Evolutionary conservation across 768 basidiomycete genomes (phyloP).

Genomic region (Rhizopogon sp.): DNA sequence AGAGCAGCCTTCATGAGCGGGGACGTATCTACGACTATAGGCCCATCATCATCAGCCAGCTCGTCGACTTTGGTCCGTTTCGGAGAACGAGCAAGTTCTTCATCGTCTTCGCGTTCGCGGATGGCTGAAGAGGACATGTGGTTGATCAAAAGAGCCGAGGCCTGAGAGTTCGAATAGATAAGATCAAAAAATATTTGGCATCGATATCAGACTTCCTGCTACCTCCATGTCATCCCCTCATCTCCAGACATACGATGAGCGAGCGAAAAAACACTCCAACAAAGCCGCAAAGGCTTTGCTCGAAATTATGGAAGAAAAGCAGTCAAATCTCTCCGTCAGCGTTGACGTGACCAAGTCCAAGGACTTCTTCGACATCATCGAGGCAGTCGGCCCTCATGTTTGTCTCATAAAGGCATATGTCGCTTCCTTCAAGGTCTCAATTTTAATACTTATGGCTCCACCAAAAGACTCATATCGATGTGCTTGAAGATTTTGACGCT

Average conservation of each 20-base stretch:
- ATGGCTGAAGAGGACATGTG: conserved; percentile 29
- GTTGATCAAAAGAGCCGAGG: not conserved
- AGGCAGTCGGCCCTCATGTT: conserved; percentile 82
- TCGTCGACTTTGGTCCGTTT: conserved; percentile 35
- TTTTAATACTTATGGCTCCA: conserved; percentile 20
- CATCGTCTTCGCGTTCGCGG: conserved; percentile 50
- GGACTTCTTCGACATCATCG: conserved; percentile 82
- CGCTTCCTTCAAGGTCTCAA: conserved; percentile 5
- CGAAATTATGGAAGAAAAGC: conserved; percentile 79
- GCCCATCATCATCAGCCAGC: conserved; percentile 6
- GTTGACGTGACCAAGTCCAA: conserved; percentile 84
- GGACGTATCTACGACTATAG: conserved; percentile 7
- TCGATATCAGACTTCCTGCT: not conserved
- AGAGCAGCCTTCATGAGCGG: not conserved
- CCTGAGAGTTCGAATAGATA: not conserved
- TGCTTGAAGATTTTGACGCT: conserved; percentile 85
- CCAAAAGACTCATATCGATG: conserved; percentile 90
- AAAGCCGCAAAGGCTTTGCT: conserved; percentile 77
- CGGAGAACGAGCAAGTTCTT: conserved; percentile 28
- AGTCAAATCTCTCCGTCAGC: conserved; percentile 90
- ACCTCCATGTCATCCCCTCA: conserved; percentile 30
- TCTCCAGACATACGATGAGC: conserved; percentile 54
- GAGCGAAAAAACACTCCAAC: conserved; percentile 57
- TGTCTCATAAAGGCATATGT: conserved; percentile 87
- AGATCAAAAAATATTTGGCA: not conserved